Evolutionary conservation across 2,329 filamentous ascomycete genomes (phyloP).

Genomic region (Botryotinia narcissicola): DNA sequence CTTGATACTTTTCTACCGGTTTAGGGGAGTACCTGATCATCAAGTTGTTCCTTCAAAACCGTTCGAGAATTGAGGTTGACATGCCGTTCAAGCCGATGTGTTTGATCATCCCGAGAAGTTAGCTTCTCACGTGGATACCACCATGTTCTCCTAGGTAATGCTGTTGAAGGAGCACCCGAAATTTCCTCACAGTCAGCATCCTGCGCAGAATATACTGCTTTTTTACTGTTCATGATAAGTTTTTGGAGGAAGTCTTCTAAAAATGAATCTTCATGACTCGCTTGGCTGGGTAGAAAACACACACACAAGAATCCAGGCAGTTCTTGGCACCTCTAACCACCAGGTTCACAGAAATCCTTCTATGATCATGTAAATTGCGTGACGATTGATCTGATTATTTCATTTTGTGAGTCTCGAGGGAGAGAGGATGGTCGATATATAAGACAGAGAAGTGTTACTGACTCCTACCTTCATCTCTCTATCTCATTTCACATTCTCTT

Average conservation of each 20-base stretch:
- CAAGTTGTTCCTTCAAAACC: neutral
- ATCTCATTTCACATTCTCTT: constrained; percentile 19
- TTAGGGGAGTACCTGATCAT: neutral
- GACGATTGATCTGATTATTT: neutral
- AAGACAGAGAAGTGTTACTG: constrained; percentile 7
- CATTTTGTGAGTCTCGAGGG: neutral
- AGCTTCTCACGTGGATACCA: constrained; percentile 3
- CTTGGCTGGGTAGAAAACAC: neutral
- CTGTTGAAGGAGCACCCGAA: constrained; percentile 9
- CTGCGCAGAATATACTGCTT: neutral
- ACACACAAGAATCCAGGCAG: neutral
- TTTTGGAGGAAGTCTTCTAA: constrained; percentile 4
- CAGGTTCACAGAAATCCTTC: constrained; percentile 13
- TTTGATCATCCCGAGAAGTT: constrained; percentile 10
- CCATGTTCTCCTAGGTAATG: neutral
- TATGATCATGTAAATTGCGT: neutral
- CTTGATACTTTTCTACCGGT: neutral
- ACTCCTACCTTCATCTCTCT: neutral
- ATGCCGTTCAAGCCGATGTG: neutral
- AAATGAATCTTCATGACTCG: neutral
- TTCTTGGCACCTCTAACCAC: constrained; percentile 8
- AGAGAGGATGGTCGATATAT: constrained; percentile 8
- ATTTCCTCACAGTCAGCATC: constrained; percentile 9
- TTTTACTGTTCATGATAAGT: neutral
- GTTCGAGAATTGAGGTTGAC: constrained; percentile 14